Base-by-base conservation (phyloP, 1,284 basidiomycete species). In the Phaffia rhodozyma region DNA sequence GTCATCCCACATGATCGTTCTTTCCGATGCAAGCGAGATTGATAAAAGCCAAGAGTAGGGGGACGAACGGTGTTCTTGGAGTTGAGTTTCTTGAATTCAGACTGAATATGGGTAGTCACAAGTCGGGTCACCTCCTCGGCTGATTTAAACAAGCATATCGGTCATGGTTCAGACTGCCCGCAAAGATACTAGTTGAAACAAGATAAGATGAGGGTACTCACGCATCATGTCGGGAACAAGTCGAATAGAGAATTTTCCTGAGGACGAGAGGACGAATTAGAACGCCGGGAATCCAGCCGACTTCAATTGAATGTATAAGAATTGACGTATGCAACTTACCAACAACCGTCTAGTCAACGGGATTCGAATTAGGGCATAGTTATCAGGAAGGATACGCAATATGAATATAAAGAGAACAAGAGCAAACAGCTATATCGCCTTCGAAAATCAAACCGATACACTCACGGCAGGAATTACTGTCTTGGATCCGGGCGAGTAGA, bases 241-340 rank as follows among this genome's bases (percentile, higher is more conserved):
- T 80, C 92, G 87, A 73, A 97, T 87, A 70, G 88, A 91, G 79
- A 94, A 97, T 77, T 94, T 97, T 60, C 78, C 75, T 74, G 58
- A 7, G 34, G 51, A 11, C 27, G 55, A 23, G 13, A n/a, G 43
- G 48, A 38, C 32, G 20, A 18, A 27, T 51, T n/a, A 29, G n/a
- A 29, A 23, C 20, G 51, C n/a, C 11, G n/a, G 25, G 43, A 49
- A n/a, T 29, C 7, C 23, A 54, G 21, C 18, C 25, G 27, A 16
- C 5, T 13, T 20, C 25, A 16, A 25, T 21, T 27, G 47, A 18
- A 9, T 5, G 18, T 25, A 51, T 1, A 38, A 50, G 51, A 2
- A 7, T 43, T 20, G 23, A 30, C 6, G 48, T 32, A 2, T 29
- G 27, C 11, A 69, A 73, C 70, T 71, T 70, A 73, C 92, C 94